These are phyloP conservation scores for Coriaria nepalensis DNA, from an alignment of 306 rosid species.

Conservation along the genomic window DNA sequence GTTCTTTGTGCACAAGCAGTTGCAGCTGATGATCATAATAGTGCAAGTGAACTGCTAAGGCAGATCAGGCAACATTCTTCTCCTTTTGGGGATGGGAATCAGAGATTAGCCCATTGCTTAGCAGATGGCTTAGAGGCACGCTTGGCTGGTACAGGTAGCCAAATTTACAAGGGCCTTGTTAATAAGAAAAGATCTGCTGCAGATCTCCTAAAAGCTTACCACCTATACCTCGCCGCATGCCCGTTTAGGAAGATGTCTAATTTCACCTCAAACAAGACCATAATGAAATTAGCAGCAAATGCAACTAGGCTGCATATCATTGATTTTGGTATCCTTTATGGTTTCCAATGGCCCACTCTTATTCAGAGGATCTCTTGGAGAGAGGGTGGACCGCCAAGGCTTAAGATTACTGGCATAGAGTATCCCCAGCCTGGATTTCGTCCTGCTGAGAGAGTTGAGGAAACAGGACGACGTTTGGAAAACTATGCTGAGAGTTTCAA, in stretches of 20 bases:
- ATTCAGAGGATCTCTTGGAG: slow-evolving; percentile 48
- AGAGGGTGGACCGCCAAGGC: slow-evolving; percentile 62
- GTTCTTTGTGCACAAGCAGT: slow-evolving; percentile 82
- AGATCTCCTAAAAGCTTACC: slow-evolving; percentile 64
- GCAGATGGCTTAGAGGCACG: slow-evolving; percentile 96
- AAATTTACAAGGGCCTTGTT: slow-evolving; percentile 72
- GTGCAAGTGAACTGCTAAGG: slow-evolving; percentile 57
- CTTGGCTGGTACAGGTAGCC: slow-evolving; percentile 94
- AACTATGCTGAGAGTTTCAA: slow-evolving; percentile 64
- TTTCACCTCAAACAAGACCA: slow-evolving; percentile 52
- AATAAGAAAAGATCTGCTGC: slow-evolving; percentile 60
- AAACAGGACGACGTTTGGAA: slow-evolving; percentile 77
- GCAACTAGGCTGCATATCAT: slow-evolving; percentile 58
- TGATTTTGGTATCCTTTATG: slow-evolving; percentile 89
- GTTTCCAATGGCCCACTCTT: slow-evolving; percentile 94
- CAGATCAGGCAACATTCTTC: slow-evolving; percentile 60
- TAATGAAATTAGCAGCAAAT: slow-evolving; percentile 22
- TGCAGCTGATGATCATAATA: slow-evolving; percentile 77
- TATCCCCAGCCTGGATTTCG: slow-evolving; percentile 93
- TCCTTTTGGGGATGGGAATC: slow-evolving; percentile 76
- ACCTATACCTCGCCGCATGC: slow-evolving; percentile 77
- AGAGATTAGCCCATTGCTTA: slow-evolving; percentile 72
- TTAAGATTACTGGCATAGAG: slow-evolving; percentile 87
- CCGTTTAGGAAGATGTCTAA: slow-evolving; percentile 67
- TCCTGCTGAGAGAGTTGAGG: slow-evolving; percentile 83